phyloP scores from a whole-genome alignment of 1,139 yeast species.

The Arxiozyma telluris region DNA sequence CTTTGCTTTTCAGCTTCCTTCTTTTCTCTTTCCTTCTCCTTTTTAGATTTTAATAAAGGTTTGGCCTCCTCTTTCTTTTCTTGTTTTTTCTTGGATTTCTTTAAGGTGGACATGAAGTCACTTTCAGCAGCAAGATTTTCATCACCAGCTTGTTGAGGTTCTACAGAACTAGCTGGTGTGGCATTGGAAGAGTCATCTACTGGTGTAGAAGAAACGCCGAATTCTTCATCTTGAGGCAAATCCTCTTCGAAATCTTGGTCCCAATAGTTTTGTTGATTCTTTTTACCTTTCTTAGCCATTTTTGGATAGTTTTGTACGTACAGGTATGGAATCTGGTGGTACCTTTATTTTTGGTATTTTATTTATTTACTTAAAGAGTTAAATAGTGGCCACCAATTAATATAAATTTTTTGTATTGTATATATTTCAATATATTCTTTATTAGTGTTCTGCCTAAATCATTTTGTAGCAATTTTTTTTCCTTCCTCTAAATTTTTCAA shows the following conservation, averaged over 20 bases:
- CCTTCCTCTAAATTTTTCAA: not conserved
- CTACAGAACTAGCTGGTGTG: conserved; percentile 27
- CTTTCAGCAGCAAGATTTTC: conserved; percentile 30
- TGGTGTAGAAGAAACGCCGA: conserved; percentile 26
- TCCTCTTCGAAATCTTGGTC: conserved; percentile 67
- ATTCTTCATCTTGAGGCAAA: conserved; percentile 48
- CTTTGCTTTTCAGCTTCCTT: conserved; percentile 92
- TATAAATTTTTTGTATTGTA: not conserved
- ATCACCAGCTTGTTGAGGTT: conserved; percentile 22
- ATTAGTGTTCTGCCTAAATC: not conserved
- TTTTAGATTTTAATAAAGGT: conserved; percentile 78
- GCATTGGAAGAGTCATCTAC: conserved; percentile 8
- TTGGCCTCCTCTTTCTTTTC: conserved; percentile 46
- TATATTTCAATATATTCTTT: not conserved
- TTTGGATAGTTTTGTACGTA: conserved; percentile 2
- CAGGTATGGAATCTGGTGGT: not conserved
- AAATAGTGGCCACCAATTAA: not conserved
- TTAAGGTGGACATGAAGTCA: conserved; percentile 77
- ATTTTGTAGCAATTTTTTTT: not conserved
- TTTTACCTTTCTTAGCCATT: conserved; percentile 36
- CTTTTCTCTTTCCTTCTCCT: conserved; percentile 95
- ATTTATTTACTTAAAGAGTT: too few relatives aligned
- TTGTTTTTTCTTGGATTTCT: conserved; percentile 71
- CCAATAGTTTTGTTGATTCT: conserved; percentile 64
- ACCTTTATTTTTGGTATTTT: not conserved